These are phyloP conservation scores for Penicillium waksmanii DNA, from an alignment of 495 filamentous ascomycete genomes.

Conservation along the genomic window DNA sequence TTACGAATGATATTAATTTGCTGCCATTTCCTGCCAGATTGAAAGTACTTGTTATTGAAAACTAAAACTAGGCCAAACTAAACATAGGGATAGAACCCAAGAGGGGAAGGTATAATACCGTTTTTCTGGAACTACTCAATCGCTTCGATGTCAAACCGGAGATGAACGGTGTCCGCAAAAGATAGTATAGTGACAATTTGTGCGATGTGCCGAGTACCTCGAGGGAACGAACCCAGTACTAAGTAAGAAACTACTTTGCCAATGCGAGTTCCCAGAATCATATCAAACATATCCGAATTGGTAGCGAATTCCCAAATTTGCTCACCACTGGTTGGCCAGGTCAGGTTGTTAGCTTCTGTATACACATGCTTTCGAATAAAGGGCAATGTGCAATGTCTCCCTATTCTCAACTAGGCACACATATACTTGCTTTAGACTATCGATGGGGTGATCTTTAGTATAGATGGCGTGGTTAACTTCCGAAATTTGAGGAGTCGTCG, in stretches of 20 bases:
- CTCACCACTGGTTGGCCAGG: not conserved
- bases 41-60: too few species aligned
- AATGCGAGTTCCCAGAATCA: conserved; percentile 5
- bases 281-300: not conserved
- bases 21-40: too few species aligned
- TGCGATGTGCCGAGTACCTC: conserved; percentile 6
- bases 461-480: not conserved
- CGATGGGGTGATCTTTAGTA: not conserved
- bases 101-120: too few species aligned
- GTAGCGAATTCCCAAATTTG: not conserved
- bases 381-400: not conserved
- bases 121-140: not conserved
- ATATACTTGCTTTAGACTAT: not conserved
- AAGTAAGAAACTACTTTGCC: conserved; percentile 8
- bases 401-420: not conserved
- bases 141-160: conserved; percentile 1
- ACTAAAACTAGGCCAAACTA: too few species aligned
- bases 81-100: too few species aligned
- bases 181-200: not conserved
- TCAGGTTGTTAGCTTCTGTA: not conserved
- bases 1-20: too few species aligned
- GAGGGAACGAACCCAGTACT: conserved; percentile 6
- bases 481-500: not conserved
- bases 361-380: not conserved
- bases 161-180: not conserved